Conservation (phyloP, 78 protist species). For the Polysphondylium violaceum region DNA sequence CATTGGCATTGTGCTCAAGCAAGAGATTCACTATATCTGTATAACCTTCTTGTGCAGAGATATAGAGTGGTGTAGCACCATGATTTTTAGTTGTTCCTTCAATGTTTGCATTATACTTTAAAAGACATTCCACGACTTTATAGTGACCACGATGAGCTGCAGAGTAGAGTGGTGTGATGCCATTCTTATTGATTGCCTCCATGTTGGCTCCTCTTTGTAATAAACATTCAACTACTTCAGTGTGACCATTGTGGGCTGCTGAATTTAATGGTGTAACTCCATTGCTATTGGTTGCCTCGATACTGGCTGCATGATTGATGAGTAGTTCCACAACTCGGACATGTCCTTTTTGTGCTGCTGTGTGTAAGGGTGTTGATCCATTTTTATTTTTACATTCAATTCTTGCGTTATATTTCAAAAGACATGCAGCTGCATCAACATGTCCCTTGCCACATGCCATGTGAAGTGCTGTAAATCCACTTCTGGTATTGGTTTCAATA, state of each 20-base stretch:
- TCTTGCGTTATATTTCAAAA: slow-evolving; percentile 40
- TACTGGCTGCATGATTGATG: slow-evolving; percentile 52
- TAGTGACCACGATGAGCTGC: slow-evolving; percentile 78
- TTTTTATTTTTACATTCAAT: slow-evolving; percentile 67
- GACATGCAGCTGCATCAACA: slow-evolving; percentile 58
- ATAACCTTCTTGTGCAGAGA: slow-evolving; percentile 73
- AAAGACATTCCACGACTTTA: slow-evolving; percentile 62
- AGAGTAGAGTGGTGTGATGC: slow-evolving; percentile 71
- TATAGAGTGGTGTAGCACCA: slow-evolving; percentile 74
- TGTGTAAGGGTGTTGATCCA: slow-evolving; percentile 76
- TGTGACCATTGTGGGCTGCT: slow-evolving; percentile 81
- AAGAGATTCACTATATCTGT: slow-evolving; percentile 38
- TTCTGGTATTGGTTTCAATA: slow-evolving; percentile 54
- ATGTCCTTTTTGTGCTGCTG: slow-evolving; percentile 79
- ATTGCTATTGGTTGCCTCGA: slow-evolving; percentile 72
- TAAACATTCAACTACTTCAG: slow-evolving; percentile 66
- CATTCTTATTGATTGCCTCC: slow-evolving; percentile 78
- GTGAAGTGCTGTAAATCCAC: slow-evolving; percentile 75
- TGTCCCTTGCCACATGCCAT: slow-evolving; percentile 83
- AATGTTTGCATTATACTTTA: slow-evolving; percentile 56
- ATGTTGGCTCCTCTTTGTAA: slow-evolving; percentile 41
- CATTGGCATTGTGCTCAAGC: slow-evolving; percentile 63
- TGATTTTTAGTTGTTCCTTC: slow-evolving; percentile 78
- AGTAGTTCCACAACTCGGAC: slow-evolving; percentile 47
- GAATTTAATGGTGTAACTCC: slow-evolving; percentile 77